Evolutionary conservation across 257 asterid genomes (phyloP).

Genomic region (Solanum lycopersicoides): DNA sequence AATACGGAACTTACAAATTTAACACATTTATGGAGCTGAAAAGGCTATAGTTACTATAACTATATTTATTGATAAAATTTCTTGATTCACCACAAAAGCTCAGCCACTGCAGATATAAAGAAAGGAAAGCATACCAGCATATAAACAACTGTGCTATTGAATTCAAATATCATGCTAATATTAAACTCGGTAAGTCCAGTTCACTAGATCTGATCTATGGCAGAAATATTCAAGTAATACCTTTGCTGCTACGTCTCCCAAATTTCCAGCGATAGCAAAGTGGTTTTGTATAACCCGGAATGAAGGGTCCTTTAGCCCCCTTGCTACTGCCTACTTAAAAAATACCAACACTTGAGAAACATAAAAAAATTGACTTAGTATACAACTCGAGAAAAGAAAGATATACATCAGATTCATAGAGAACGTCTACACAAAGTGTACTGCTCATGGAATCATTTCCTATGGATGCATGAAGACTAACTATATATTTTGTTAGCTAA

Average conservation of each 20-base stretch:
- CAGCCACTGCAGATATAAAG: not conserved
- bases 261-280: slow-evolving; percentile 75
- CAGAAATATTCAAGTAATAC: slow-evolving; percentile 18
- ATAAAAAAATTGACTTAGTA: not conserved
- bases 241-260: slow-evolving; percentile 96
- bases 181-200: not conserved
- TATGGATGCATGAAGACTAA: not conserved
- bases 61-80: not conserved
- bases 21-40: not conserved
- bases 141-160: not conserved
- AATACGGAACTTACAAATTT: not conserved
- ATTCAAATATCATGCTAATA: not conserved
- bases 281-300: slow-evolving; percentile 93
- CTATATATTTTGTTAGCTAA: not conserved
- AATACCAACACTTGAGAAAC: not conserved
- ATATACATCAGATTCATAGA: not conserved
- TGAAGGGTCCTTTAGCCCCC: slow-evolving; percentile 96
- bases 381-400: not conserved
- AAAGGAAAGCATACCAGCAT: not conserved
- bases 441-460: not conserved
- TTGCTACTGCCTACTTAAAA: slow-evolving; percentile 79
- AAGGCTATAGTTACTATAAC: not conserved
- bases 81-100: not conserved
- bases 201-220: not conserved
- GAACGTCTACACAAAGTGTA: not conserved